Evolutionary conservation across 192 early-diverging fungal species (phyloP), one percentile per base, ranked within the genome.

Genomic region (Podila epigama): DNA sequence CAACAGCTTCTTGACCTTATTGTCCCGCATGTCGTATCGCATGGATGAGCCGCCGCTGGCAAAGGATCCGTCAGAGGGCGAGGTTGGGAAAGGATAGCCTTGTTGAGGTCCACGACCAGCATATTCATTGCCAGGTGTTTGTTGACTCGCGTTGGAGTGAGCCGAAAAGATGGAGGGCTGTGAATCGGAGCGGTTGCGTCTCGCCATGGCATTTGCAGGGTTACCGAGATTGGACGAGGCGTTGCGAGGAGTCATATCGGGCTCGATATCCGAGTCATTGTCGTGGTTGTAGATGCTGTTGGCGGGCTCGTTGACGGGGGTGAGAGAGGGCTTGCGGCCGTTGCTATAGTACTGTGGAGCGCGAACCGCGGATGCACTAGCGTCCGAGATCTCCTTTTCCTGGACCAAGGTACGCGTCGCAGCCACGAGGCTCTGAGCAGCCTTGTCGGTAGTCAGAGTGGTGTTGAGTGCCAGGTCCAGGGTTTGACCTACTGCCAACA

Each of bases 401-500:
- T 90, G 88, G 29, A 90, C 63, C 31, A 90, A 58, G 16, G 84
- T 65, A 51, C 89, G 88, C 0, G 83, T 70, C 1, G 83, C 79
- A 22, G 84, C 60, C 15, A 90, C 65, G 3, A 91, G 58, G 37
- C 87, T 85, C 51, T 90, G 84, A 28, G 88, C 81, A 9, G 87
- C 71, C 52, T 86, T 87, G 15, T 91, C 88, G 0, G 89, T 82
- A 16, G 84, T 44, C 35, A 82, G 77, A 10, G 86, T 79, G 10
- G 83, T 72, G 53, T 66, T 68, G 53, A 87, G 69, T 16, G 90
- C 75, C 31, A 80, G 68, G 4, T 84, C 82, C 20, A 89, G 22
- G 5, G 85, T 83, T 57, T 87, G 84, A 13, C 82, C 75, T n/a
- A 86, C 79, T 1, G 88, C 87, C 56, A 87, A 83, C n/a, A 81